phyloP scores from a whole-genome alignment of 768 basidiomycete genomes.

The Crucibulum laeve region DNA sequence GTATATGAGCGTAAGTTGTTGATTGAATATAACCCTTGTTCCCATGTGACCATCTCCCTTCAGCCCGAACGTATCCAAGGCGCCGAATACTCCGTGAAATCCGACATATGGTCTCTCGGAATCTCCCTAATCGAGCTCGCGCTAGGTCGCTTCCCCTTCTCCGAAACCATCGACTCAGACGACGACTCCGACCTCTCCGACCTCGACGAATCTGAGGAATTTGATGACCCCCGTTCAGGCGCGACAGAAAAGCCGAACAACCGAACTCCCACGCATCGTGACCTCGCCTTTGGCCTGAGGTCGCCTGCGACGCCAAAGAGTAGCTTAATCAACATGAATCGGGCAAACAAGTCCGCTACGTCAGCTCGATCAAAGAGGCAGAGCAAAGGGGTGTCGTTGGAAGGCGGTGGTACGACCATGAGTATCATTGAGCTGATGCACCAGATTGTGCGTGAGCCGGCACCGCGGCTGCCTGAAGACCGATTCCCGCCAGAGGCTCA shows the following conservation, averaged over 20 bases:
- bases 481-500: slow-evolving; percentile 69
- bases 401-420: slow-evolving; percentile 97
- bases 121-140: slow-evolving; percentile 97
- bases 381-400: slow-evolving; percentile 88
- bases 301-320: slow-evolving; percentile 27
- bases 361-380: too few relatives aligned
- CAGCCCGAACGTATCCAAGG: slow-evolving; percentile 99
- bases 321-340: slow-evolving; percentile 53
- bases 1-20: slow-evolving; percentile 92
- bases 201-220: slow-evolving; percentile 44
- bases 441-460: slow-evolving; percentile 98
- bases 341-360: too few relatives aligned
- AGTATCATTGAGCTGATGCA: slow-evolving; percentile 94
- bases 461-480: slow-evolving; percentile 78
- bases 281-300: slow-evolving; percentile 48
- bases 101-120: slow-evolving; percentile 98
- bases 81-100: slow-evolving; percentile 97
- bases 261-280: slow-evolving; percentile 66
- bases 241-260: background rate
- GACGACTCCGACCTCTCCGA: slow-evolving; percentile 52
- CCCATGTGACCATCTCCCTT: background rate
- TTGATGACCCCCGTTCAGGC: background rate
- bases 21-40: background rate
- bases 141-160: slow-evolving; percentile 95
- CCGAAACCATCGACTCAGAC: slow-evolving; percentile 77